Evolutionary conservation across 495 filamentous ascomycete species (phyloP), one percentile per base, ranked within the genome.

Genomic region (Achaetomiella virescens): DNA sequence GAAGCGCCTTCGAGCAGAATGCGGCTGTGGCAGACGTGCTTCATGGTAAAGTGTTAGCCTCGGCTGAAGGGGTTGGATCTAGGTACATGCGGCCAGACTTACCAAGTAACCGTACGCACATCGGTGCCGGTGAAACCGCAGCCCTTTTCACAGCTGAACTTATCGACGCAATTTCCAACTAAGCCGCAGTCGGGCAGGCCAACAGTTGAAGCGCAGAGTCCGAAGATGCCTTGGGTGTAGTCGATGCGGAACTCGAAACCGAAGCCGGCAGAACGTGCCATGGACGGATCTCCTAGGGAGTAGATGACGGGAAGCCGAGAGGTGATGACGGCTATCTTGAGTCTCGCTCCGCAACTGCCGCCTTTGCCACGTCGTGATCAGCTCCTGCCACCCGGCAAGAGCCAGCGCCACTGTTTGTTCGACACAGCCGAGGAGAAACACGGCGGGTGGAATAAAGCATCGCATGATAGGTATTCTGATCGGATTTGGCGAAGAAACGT

Each of bases 1-100:
- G 29, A 22, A 15, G 14, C 4, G 50, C 50, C 11, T 27, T 53
- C 27, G 49, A 42, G 17, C 49, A 52, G n/a, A 51, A 51, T 27
- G n/a, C 14, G 1, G 17, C 40, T 2, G 2, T 18, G 0, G 17
- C 20, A 2, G 11, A 12, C 15, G 49, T 29, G 25, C 49, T 52
- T 6, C 18, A 12, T 5, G 6, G n/a, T 14, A 27, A 38, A 12
- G 35, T 12, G 14, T 50, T 40, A 38, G 46, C 11, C 3, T 15
- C 35, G 0, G 46, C 44, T 24, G 2, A 36, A 11, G 21, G n/a
- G 1, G 10, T 22, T 12, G 36, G 5, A n/a, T n/a, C n/a, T 9
- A 1, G 18, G 36, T 6, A n/a, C 9, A 35, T 2, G 33, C 48
- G 2, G 11, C 2, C 2, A 3, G 7, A 44, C 36, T n/a, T 24